Percentiles rank a stretch among this genome's conserved stretches.
phyloP scores from a whole-genome alignment of 441 rosid genomes.

The Eugenia klotzschiana region DNA sequence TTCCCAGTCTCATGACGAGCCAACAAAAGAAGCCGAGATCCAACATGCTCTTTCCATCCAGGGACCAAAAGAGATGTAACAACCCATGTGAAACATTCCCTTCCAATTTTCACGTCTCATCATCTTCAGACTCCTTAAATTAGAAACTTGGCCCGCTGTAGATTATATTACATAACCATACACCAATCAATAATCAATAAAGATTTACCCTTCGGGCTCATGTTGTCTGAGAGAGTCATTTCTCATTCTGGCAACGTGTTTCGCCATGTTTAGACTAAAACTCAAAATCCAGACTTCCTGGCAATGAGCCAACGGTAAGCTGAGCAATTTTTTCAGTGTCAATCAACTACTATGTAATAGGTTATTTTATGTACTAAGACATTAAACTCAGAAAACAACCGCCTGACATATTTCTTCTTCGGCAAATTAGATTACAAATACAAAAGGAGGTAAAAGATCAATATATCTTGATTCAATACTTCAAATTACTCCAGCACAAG shows the following conservation, averaged over 20 bases:
- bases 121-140: neutral
- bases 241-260: neutral
- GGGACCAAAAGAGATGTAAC: neutral
- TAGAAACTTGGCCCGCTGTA: neutral
- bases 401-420: neutral
- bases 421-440: neutral
- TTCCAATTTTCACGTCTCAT: neutral
- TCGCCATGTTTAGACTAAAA: neutral
- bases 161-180: neutral
- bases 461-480: neutral
- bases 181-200: neutral
- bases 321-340: neutral
- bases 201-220: neutral
- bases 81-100: neutral
- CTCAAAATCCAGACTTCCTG: neutral
- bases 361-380: neutral
- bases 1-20: neutral
- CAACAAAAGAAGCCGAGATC: neutral
- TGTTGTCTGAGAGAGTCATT: neutral
- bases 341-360: neutral
- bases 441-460: neutral
- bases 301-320: neutral
- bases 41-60: neutral
- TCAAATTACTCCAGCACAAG: neutral
- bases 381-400: neutral